These are phyloP conservation scores for Fusarium sp. DNA, from an alignment of 2,329 filamentous ascomycete genomes.

Conservation along the genomic window DNA sequence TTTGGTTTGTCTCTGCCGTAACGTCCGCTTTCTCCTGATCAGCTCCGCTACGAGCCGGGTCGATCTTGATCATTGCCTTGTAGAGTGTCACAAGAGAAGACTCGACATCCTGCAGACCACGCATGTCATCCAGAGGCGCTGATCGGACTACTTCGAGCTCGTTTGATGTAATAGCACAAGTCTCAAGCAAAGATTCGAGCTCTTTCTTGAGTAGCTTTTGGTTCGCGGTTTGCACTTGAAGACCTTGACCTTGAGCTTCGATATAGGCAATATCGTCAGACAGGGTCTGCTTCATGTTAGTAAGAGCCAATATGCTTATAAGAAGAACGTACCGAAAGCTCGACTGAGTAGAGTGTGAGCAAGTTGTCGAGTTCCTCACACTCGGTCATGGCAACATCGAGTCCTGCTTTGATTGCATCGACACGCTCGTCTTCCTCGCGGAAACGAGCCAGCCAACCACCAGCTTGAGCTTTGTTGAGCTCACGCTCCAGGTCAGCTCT, in stretches of 20 bases:
- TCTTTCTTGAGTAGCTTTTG: constrained; percentile 94
- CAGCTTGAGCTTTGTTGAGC: constrained; percentile 89
- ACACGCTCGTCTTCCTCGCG: constrained; percentile 92
- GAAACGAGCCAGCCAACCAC: constrained; percentile 87
- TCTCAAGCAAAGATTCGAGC: constrained; percentile 87
- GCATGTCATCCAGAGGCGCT: constrained; percentile 77
- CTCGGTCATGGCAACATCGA: constrained; percentile 91
- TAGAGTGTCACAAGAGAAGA: constrained; percentile 82
- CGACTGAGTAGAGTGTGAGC: constrained; percentile 92
- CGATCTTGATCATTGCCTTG: constrained; percentile 93
- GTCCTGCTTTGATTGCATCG: constrained; percentile 83
- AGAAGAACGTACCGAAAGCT: constrained; percentile 78
- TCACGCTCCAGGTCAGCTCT: constrained; percentile 88
- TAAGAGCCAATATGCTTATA: neutral
- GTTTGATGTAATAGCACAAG: constrained; percentile 87
- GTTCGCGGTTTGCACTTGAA: constrained; percentile 97
- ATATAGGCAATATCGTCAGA: constrained; percentile 98
- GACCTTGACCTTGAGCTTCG: constrained; percentile 94
- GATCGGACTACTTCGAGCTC: constrained; percentile 77
- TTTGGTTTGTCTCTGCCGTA: constrained; percentile 58
- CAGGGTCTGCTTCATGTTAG: constrained; percentile 72
- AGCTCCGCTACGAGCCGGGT: constrained; percentile 76
- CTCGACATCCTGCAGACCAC: constrained; percentile 83
- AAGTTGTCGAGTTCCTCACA: constrained; percentile 97
- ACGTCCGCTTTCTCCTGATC: constrained; percentile 63